Conservation (phyloP, 768 basidiomycete species). For the Lactarius deliciosus region DNA sequence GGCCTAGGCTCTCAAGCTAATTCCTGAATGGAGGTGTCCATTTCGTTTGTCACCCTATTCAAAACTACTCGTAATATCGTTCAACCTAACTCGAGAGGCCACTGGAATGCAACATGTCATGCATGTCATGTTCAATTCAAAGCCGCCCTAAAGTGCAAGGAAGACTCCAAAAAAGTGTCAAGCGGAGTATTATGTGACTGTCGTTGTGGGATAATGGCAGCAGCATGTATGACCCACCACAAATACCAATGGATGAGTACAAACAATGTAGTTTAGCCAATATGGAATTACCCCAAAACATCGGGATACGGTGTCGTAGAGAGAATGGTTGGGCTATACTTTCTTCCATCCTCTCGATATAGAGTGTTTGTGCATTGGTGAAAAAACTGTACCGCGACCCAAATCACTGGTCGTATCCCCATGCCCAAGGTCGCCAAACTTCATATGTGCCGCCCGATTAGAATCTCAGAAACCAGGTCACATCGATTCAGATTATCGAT, state of each 20-base stretch:
- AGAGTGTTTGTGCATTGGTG: neutral
- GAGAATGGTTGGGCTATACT: neutral
- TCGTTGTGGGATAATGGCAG: neutral
- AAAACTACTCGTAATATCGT: neutral
- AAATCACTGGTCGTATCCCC: neutral
- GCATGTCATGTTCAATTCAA: neutral
- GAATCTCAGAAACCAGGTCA: neutral
- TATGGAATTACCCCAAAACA: neutral
- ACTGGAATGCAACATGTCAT: neutral
- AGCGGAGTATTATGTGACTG: slow-evolving; percentile 4
- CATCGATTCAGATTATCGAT: neutral
- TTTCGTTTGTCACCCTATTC: neutral
- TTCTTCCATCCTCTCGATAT: neutral
- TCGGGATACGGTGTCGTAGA: neutral
- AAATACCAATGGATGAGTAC: neutral
- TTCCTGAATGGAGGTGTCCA: neutral
- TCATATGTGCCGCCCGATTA: neutral
- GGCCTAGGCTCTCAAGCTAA: neutral
- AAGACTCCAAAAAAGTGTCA: slow-evolving; percentile 2
- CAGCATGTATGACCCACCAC: neutral
- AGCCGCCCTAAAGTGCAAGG: neutral
- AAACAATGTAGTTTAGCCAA: neutral
- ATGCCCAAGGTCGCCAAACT: neutral
- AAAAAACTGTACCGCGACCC: neutral
- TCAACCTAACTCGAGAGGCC: neutral